A percentile compares a stretch with the other conserved stretches of the same genome.
phyloP scores from a whole-genome alignment of 2,329 filamentous ascomycete species.

The Diaporthe sp. region DNA sequence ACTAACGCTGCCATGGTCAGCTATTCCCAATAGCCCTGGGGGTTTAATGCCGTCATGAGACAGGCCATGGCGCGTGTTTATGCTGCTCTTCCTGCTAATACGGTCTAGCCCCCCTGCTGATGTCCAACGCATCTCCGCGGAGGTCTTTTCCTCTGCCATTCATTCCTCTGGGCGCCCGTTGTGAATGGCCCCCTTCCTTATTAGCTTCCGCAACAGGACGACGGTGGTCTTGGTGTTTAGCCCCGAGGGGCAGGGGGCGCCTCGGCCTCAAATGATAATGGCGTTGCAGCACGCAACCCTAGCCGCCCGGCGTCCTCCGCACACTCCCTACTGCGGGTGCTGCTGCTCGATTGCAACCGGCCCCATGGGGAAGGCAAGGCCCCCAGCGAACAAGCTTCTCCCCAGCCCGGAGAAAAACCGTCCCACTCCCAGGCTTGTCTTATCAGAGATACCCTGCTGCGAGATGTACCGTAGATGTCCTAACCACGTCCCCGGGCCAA shows the following conservation, averaged over 20 bases:
- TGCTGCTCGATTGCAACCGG: neutral
- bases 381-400: constrained; percentile 30
- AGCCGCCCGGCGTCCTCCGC: constrained; percentile 26
- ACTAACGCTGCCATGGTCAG: constrained; percentile 24
- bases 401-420: constrained; percentile 4
- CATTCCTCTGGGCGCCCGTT: neutral
- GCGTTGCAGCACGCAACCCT: constrained; percentile 21
- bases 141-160: neutral
- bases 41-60: constrained; percentile 38
- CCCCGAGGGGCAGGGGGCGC: neutral
- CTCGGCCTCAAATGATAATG: constrained; percentile 16
- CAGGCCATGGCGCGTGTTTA: constrained; percentile 21
- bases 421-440: neutral
- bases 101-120: neutral
- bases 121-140: constrained; percentile 37
- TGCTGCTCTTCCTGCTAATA: constrained; percentile 10
- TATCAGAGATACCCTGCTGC: neutral
- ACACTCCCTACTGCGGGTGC: neutral
- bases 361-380: constrained; percentile 25
- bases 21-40: constrained; percentile 10
- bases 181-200: neutral
- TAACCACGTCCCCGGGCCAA: constrained; percentile 3
- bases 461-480: constrained; percentile 11
- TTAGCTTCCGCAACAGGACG: constrained; percentile 17
- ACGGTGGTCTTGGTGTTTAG: constrained; percentile 3